phyloP scores from a whole-genome alignment of 306 rosid genomes.

The Prinsepia uniflora region DNA sequence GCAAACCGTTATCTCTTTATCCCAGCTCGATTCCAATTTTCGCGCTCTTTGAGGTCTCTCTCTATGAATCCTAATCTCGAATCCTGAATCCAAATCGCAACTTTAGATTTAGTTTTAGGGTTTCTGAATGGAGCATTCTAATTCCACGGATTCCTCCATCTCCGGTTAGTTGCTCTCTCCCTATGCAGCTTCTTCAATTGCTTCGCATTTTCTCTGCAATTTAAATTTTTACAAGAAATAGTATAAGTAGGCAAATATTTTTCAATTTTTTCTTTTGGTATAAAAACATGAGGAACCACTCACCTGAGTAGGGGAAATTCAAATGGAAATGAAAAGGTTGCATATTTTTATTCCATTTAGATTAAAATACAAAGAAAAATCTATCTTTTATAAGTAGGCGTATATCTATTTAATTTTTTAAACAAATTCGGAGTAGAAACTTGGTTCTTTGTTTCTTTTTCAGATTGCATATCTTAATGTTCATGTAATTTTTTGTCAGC shows the following conservation, averaged over 20 bases:
- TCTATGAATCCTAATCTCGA: not conserved
- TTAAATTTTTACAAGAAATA: not conserved
- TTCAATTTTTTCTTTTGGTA: not conserved
- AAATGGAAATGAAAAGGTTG: not conserved
- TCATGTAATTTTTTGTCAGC: not conserved
- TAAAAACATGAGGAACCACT: not conserved
- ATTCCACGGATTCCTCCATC: slow-evolving; percentile 8
- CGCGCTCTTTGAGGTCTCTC: not conserved
- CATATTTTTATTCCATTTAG: not conserved
- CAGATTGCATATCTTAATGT: not conserved
- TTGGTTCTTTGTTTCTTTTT: not conserved
- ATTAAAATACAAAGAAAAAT: too few species aligned
- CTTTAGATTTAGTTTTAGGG: not conserved
- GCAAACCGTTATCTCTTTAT: not conserved
- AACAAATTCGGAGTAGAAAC: not conserved
- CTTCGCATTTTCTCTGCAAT: not conserved
- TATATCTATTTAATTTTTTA: not conserved
- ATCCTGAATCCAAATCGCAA: not conserved
- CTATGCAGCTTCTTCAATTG: not conserved
- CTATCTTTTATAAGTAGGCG: not conserved
- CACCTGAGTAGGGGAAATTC: not conserved
- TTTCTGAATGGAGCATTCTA: slow-evolving; percentile 11
- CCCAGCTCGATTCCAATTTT: not conserved
- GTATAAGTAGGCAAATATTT: not conserved
- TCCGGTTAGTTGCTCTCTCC: slow-evolving; percentile 3